These are phyloP conservation scores for Suhomyces atakaporum DNA, from an alignment of 1,139 yeast genomes.

Conservation along the genomic window DNA sequence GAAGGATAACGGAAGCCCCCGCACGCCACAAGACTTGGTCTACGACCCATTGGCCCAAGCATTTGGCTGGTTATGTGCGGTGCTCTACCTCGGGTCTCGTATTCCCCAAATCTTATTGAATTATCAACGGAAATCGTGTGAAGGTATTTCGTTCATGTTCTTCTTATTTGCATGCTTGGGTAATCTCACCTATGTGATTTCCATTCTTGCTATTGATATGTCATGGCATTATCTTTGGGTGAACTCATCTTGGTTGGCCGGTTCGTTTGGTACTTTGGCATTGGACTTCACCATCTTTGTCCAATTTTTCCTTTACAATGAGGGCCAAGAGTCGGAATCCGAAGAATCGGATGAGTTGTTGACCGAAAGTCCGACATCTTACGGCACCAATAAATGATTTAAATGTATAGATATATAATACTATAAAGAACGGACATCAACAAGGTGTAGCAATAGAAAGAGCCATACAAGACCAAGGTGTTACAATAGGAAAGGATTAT, in stretches of 20 bases:
- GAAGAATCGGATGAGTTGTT: conserved; percentile 2
- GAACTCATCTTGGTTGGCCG: conserved; percentile 90
- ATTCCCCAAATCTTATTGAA: conserved; percentile 86
- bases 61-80: conserved; percentile 92
- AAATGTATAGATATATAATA: no score
- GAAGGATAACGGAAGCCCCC: conserved; percentile 30
- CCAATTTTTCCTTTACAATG: conserved; percentile 83
- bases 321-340: conserved; percentile 16
- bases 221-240: conserved; percentile 70
- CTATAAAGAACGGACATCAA: no score
- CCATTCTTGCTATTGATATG: conserved; percentile 75
- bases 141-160: conserved; percentile 89
- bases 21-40: conserved; percentile 42
- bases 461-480: no score
- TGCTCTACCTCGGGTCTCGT: conserved; percentile 81
- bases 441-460: not conserved
- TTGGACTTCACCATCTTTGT: conserved; percentile 83
- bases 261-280: conserved; percentile 82
- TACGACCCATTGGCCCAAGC: conserved; percentile 80
- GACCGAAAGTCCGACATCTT: conserved; percentile 1
- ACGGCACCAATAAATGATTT: no score
- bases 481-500: no score
- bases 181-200: conserved; percentile 82
- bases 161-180: conserved; percentile 93
- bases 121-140: conserved; percentile 83